Evolutionary conservation across 2,329 filamentous ascomycete species (phyloP), one percentile per base, ranked within the genome.

Genomic region (Fusarium globosum): DNA sequence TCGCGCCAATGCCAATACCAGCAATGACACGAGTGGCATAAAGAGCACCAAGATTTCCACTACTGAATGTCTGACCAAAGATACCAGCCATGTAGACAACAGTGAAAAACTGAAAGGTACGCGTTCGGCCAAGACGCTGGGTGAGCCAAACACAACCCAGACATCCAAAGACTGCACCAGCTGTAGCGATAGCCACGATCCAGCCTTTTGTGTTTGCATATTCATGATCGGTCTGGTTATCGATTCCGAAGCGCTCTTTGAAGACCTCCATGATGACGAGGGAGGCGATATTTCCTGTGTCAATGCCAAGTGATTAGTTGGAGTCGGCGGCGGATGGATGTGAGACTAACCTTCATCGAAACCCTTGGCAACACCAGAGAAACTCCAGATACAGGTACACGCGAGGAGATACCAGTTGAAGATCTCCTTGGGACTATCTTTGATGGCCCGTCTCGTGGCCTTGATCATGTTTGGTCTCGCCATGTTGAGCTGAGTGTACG

Each of bases 11-110:
- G 0, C 76, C 77, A 6, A 80, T 43, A 36, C 79, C 78, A 4
- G 78, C 15, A 15, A 80, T 72, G 7, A 80, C 56, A n/a, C 79
- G 69, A 2, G 76, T 72, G 0, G 63, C 60, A 28, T 81, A 81
- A 0, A 81, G 57, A 0, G 57, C 79, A 0, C 65, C 64, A 8
- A 81, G 58, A 4, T 65, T 80, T 1, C 79, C 80, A 28, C 66
- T 72, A 18, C 75, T 76, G 38, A 81, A 80, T 0, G 78, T 75
- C 42, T 81, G 80, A 0, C 79, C 80, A 14, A 82, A 67, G 11
- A 78, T 69, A 12, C 83, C 83, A n/a, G 80, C 73, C 33, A 85
- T 82, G 15, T 84, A 81, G 0, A 81, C 61, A 36, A 81, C 69
- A 57, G 68, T 83, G 33, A 79, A 77, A 1, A 80, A 42, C 20